Evolutionary conservation across 2,329 filamentous ascomycete species (phyloP).

Genomic region (Metarhizium sp.): DNA sequence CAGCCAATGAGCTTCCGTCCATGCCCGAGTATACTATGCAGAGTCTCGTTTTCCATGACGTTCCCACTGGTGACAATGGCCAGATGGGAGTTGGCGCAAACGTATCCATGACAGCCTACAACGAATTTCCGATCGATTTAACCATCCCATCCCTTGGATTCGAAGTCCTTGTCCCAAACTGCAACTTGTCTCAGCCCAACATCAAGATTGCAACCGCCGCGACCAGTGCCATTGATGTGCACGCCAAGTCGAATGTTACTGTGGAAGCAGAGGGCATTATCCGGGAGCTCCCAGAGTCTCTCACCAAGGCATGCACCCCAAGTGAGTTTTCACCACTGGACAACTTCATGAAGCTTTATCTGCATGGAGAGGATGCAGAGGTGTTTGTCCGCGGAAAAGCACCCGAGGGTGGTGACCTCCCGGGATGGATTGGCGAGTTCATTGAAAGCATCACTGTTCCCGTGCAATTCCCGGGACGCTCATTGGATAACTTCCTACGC

Average conservation of each 20-base stretch:
- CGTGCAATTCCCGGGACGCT: conserved; percentile 72
- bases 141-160: conserved; percentile 74
- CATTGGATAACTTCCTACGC: conserved; percentile 73
- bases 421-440: conserved; percentile 73
- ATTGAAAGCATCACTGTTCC: conserved; percentile 75
- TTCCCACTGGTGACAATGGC: conserved; percentile 37
- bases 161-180: conserved; percentile 77
- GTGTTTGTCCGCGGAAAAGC: conserved; percentile 77
- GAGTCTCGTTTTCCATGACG: conserved; percentile 69
- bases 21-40: conserved; percentile 79
- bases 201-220: conserved; percentile 72
- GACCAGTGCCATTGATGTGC: conserved; percentile 57
- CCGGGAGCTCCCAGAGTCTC: conserved; percentile 59
- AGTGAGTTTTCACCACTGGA: conserved; percentile 78
- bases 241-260: conserved; percentile 57
- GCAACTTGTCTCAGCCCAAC: conserved; percentile 57
- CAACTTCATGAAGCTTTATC: conserved; percentile 67
- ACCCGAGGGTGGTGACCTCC: conserved; percentile 56
- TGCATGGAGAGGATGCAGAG: conserved; percentile 68
- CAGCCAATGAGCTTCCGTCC: conserved; percentile 61
- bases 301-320: conserved; percentile 67
- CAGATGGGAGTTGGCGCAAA: conserved; percentile 69
- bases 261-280: conserved; percentile 66
- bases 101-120: conserved; percentile 61
- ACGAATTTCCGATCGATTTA: conserved; percentile 70